Evolutionary conservation across 192 early-diverging fungal genomes (phyloP), one percentile per base, ranked within the genome.

Genomic region (Linnemannia schmuckeri): DNA sequence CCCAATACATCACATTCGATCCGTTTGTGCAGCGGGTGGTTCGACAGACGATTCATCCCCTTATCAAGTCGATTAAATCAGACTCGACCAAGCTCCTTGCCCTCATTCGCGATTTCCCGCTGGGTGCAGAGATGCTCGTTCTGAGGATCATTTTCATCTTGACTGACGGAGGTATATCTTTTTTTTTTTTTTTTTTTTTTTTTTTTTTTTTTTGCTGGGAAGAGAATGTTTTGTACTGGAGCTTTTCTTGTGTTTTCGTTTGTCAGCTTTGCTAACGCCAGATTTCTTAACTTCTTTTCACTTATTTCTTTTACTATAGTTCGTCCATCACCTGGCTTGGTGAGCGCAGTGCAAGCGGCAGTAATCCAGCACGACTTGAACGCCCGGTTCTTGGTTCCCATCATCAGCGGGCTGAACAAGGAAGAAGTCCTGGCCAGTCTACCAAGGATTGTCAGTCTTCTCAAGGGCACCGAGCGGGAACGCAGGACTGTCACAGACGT

Each of bases 51-150:
- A 96, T 97, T 74, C 83, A 88, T 49, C 92, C 94, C 0, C 82
- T 97, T 52, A 93, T 97, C 63, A 93, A 92, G 81, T 88, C 90
- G 17, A 91, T 97, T 79, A 92, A 90, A 89, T 78, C 82, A 72
- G 79, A 91, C 27, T 94, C 93, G 15, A 82, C 90, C 27, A 88
- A 89, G 73, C 85, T 96, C 68, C 72, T 93, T 18, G 75, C 89
- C 22, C 77, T 93, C 42, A 91, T 97, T 74, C 86, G 90, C n/a
- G 83, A 88, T 61, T 96, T 95, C 82, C 94, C 95, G n/a, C 79
- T 83, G 57, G 96, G 95, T 27, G 89, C 93, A 15, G 96, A 97
- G 79, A 88, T 89, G 38, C 89, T 97, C 37, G 89, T 92, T 4
- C 82, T 96, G 33, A 88, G 88, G 44, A 89, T 96, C 41, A 74